These are phyloP conservation scores for Daldinia grandis DNA, from an alignment of 495 filamentous ascomycete genomes.

Conservation along the genomic window DNA sequence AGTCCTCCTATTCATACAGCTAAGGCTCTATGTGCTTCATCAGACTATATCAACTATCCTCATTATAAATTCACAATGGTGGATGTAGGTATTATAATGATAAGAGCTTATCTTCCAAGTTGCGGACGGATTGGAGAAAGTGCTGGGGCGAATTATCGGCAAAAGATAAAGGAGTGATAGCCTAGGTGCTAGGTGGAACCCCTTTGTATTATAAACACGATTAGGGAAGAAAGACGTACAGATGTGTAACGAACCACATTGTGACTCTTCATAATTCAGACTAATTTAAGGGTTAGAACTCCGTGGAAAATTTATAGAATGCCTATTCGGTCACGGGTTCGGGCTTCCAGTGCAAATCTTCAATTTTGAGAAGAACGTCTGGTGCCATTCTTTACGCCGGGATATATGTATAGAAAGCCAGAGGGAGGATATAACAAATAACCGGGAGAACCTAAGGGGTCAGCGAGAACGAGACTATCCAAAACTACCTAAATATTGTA, in stretches of 20 bases:
- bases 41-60: no score
- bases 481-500: no score
- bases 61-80: no score
- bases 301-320: not conserved
- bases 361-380: not conserved
- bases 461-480: no score
- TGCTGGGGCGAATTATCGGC: not conserved
- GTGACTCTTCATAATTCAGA: not conserved
- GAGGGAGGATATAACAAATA: not conserved
- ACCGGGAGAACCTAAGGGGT: not conserved
- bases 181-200: not conserved
- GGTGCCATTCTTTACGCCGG: not conserved
- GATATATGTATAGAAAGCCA: not conserved
- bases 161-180: not conserved
- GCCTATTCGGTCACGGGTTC: not conserved
- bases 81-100: no score
- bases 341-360: not conserved
- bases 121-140: no score
- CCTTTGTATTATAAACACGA: not conserved
- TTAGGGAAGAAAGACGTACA: not conserved
- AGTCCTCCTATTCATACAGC: no score
- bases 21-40: no score
- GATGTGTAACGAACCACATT: conserved; percentile 8
- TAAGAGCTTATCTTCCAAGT: no score
- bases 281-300: not conserved